Evolutionary conservation across 768 basidiomycete species (phyloP), one percentile per base, ranked within the genome.

Genomic region (Chalciporus pseudorubinellus): DNA sequence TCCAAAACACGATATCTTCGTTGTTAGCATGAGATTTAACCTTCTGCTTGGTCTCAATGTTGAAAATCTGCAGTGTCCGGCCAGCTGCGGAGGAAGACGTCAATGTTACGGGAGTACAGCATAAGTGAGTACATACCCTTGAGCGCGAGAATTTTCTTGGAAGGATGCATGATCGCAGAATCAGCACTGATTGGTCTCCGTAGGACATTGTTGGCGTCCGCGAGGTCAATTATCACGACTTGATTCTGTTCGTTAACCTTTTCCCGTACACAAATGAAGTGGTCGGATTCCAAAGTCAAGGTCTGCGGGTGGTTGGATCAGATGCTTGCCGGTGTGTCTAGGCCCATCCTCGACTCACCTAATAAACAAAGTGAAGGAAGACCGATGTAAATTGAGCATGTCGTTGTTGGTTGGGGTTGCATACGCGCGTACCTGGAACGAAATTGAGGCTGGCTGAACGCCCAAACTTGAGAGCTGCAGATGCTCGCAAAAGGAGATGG

Each of bases 1-100:
- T 98, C 97, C 97, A 99, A 73, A 97, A 99, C 21, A 92, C 85
- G 46, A 97, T 79, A 66, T 99, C 95, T 66, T 98, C 94, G 66
- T 83, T 88, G 76, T 86, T 97, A 53, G 85, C 76, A 67, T 98
- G 93, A 22, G 95, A 91, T 66, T 95, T 95, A 71, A 99, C 91
- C 77, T 98, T 98, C 68, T 89, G 87, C 77, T 98, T 98, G 10
- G 89, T 88, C 59, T 95, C 95, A 59, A 99, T 92, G 71, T 98
- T 95, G 78, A 98, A 99, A 55, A 98, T 84, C 71, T 99, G 97
- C 22, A 99, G 81, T 56, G 95, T 97, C 40, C 94, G 89, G 53
- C 79, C 85, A 57, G 97, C 97, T 98, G 51, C 31, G 48, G 54
- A 52, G 46, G 19, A 26, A 26, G 38, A 29, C 51, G 54, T 63